Percentiles rank a stretch among this genome's conserved stretches.
Evolutionary conservation across 306 rosid genomes (phyloP).

Genomic region (Comarum palustre): DNA sequence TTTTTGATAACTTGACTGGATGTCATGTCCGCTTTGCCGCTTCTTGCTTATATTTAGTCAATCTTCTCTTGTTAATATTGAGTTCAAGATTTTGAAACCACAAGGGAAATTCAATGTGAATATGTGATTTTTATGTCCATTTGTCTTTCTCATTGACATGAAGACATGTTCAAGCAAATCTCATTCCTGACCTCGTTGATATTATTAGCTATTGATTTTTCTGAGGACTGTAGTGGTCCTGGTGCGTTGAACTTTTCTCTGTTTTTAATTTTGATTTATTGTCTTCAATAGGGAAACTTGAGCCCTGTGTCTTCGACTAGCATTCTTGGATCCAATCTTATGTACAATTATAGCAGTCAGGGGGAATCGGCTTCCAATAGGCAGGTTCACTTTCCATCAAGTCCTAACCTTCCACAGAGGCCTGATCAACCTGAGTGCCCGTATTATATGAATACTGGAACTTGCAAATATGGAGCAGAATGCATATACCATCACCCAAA

Average conservation of each 20-base stretch:
- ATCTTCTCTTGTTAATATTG: not conserved
- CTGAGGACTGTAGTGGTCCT: not conserved
- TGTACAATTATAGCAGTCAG: constrained; percentile 46
- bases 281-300: constrained; percentile 57
- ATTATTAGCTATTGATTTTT: not conserved
- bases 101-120: not conserved
- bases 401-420: constrained; percentile 61
- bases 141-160: not conserved
- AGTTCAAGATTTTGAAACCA: not conserved
- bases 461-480: constrained; percentile 83
- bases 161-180: not conserved
- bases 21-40: not conserved
- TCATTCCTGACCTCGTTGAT: not conserved
- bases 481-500: constrained; percentile 91
- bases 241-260: not conserved
- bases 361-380: constrained; percentile 54
- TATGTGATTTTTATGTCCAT: not conserved
- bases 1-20: not conserved
- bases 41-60: not conserved
- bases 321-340: constrained; percentile 55
- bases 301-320: constrained; percentile 48
- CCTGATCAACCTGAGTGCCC: constrained; percentile 90
- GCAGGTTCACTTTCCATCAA: constrained; percentile 40
- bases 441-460: constrained; percentile 75
- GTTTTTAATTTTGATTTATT: constrained; percentile 18